Evolutionary conservation across 306 rosid species (phyloP).

Genomic region (Glycine tomentella): DNA sequence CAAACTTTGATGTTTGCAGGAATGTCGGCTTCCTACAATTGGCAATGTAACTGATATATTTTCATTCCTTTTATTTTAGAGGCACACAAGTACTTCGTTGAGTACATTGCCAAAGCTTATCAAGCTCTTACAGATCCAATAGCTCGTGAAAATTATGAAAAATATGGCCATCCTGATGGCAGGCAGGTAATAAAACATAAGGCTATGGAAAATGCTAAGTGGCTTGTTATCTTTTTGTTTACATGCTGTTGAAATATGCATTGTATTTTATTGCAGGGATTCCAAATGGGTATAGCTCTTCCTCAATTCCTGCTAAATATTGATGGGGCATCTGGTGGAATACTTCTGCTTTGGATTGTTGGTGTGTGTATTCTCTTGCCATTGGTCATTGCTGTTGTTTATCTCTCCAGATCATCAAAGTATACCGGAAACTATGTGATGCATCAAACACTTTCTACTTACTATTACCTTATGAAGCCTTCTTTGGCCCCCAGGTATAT

Average conservation of each 20-base stretch:
- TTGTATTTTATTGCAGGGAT: conserved; percentile 72
- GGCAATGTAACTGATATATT: conserved; percentile 25
- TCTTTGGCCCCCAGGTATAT: conserved; percentile 94
- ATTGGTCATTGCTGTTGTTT: conserved; percentile 88
- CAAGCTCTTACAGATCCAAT: conserved; percentile 91
- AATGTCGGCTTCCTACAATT: conserved; percentile 22
- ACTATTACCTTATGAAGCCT: conserved; percentile 91
- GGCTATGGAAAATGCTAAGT: conserved; percentile 21
- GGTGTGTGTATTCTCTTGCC: conserved; percentile 98
- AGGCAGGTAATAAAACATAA: conserved; percentile 71
- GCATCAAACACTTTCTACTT: conserved; percentile 93
- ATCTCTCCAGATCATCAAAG: conserved; percentile 95
- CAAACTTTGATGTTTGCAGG: conserved; percentile 24
- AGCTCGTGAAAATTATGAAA: conserved; percentile 93
- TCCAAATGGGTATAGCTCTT: conserved; percentile 99
- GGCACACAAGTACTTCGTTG: conserved; percentile 90
- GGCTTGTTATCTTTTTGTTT: conserved; percentile 33
- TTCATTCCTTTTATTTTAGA: conserved; percentile 50
- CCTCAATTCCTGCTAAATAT: conserved; percentile 88
- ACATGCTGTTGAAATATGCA: conserved; percentile 34
- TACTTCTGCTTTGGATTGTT: conserved; percentile 95
- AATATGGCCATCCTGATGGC: conserved; percentile 98
- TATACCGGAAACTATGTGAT: conserved; percentile 96
- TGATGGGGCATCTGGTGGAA: conserved; percentile 95
- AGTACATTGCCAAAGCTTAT: conserved; percentile 92